Percentiles rank a stretch among this genome's conserved stretches.
Conservation (phyloP, 306 rosid species). For the Sphenostylis stenocarpa region DNA sequence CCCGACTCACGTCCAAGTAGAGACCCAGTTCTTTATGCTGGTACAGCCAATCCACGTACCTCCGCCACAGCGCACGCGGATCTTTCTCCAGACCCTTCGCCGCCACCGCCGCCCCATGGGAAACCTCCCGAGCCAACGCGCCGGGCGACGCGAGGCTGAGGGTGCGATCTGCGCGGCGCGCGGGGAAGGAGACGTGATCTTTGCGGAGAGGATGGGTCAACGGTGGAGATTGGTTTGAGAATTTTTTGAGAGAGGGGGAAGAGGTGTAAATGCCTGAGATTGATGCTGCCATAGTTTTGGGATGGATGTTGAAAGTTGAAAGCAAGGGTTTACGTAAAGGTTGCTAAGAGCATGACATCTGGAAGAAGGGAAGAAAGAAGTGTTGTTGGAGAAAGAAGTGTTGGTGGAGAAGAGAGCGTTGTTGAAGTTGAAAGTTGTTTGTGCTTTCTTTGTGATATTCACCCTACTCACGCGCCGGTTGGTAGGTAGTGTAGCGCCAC, state of each 20-base stretch:
- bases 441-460: slow-evolving; percentile 14
- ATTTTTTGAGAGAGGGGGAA: slow-evolving; percentile 58
- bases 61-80: slow-evolving; percentile 67
- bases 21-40: slow-evolving; percentile 89
- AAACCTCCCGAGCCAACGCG: slow-evolving; percentile 64
- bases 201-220: slow-evolving; percentile 27
- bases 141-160: neutral
- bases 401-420: neutral
- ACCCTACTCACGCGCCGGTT: slow-evolving; percentile 39
- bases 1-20: slow-evolving; percentile 85
- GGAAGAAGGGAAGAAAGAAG: neutral
- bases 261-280: slow-evolving; percentile 74
- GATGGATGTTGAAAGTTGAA: neutral
- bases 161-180: slow-evolving; percentile 7
- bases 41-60: slow-evolving; percentile 87
- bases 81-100: slow-evolving; percentile 63
- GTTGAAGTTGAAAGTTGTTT: neutral
- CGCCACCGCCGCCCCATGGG: slow-evolving; percentile 9
- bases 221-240: slow-evolving; percentile 38
- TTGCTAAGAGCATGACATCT: neutral
- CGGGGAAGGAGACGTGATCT: slow-evolving; percentile 39
- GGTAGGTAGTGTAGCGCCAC: neutral
- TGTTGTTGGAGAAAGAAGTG: neutral
- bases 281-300: slow-evolving; percentile 72
- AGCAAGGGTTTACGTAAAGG: neutral